These are phyloP conservation scores for Plectranthus barbatus DNA, from an alignment of 257 asterid species.

Conservation along the genomic window DNA sequence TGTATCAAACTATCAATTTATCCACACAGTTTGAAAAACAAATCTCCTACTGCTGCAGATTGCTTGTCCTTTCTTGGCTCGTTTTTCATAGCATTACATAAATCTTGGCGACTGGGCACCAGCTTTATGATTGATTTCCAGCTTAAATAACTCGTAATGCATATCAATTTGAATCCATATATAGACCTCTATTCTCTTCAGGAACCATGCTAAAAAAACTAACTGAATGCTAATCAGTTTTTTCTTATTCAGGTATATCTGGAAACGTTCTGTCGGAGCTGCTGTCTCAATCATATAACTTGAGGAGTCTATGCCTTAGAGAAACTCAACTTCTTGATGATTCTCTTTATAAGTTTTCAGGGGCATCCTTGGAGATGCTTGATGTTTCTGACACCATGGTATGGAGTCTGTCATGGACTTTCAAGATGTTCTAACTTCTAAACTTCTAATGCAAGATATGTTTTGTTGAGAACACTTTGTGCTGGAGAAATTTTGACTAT, in stretches of 20 bases:
- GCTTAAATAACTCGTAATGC: background rate
- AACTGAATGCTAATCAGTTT: background rate
- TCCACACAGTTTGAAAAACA: background rate
- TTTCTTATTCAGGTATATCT: conserved; percentile 45
- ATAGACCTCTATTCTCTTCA: background rate
- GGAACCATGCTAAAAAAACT: background rate
- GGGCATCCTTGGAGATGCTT: conserved; percentile 67
- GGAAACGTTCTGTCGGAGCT: conserved; percentile 47
- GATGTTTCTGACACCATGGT: conserved; percentile 88
- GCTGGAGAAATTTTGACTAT: background rate
- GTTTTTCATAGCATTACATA: conserved; percentile 3
- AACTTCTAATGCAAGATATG: conserved; percentile 1
- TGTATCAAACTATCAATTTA: background rate
- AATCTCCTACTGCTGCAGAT: background rate
- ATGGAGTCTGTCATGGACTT: conserved; percentile 4
- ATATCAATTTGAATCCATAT: background rate
- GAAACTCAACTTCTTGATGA: conserved; percentile 51
- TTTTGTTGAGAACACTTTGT: background rate
- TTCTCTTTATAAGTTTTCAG: conserved; percentile 49
- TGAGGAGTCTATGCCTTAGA: conserved; percentile 66
- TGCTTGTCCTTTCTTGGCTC: background rate
- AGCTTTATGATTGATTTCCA: background rate
- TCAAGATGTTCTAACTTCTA: too few species aligned
- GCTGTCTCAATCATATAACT: conserved; percentile 36
- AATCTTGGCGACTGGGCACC: background rate